Conservation (phyloP, 495 filamentous ascomycete species). For the Melanomma pulvis-pyrius region DNA sequence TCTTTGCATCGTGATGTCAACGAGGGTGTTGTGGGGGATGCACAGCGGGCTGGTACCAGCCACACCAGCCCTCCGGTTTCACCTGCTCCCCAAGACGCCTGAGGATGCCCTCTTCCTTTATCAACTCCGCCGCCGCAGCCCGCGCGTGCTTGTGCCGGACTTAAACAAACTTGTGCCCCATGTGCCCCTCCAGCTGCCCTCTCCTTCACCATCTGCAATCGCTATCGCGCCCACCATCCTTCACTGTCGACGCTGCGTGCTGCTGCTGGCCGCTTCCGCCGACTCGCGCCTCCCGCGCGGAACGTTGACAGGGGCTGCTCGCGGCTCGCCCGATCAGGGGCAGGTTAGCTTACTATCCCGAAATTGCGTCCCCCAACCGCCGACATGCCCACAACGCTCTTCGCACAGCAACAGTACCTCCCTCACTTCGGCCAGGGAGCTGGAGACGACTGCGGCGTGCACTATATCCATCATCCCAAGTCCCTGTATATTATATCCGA, state of each 20-base stretch:
- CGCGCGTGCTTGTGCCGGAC: not conserved
- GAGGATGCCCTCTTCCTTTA: conserved; percentile 6
- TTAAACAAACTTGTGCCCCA: not conserved
- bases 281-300: conserved; percentile 17
- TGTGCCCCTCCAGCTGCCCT: not conserved
- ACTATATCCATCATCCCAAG: conserved; percentile 18
- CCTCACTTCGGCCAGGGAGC: conserved; percentile 4
- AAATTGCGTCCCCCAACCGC: conserved; percentile 26
- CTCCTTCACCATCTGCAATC: not conserved
- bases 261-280: not conserved
- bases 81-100: conserved; percentile 26
- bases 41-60: conserved; percentile 17
- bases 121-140: conserved; percentile 16
- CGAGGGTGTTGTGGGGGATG: not conserved
- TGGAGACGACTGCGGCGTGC: conserved; percentile 7
- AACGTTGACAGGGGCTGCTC: conserved; percentile 21
- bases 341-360: conserved; percentile 22
- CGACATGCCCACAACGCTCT: conserved; percentile 33
- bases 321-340: conserved; percentile 30
- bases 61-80: conserved; percentile 39
- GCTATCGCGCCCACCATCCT: conserved; percentile 1
- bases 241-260: not conserved
- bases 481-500: conserved; percentile 29
- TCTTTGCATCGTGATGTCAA: conserved; percentile 28
- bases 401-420: conserved; percentile 22